Conservation (phyloP, 805 yeast species). For the Vanderwaltozyma yarrowii region DNA sequence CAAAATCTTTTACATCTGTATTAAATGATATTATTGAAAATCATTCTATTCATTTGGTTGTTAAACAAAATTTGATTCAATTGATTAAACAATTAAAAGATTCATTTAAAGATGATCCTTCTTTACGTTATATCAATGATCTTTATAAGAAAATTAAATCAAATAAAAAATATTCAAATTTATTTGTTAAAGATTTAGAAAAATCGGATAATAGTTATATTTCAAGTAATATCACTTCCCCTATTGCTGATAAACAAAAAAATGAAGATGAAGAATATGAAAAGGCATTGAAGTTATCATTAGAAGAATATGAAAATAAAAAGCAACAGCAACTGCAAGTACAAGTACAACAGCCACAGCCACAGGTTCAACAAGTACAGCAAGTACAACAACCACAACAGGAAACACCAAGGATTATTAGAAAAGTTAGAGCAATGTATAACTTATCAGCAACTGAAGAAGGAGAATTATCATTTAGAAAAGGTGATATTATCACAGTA, state of each 20-base stretch:
- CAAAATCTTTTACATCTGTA: conserved; percentile 40
- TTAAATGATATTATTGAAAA: conserved; percentile 44
- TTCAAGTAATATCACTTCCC: no score
- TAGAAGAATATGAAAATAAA: conserved; percentile 40
- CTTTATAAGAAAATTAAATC: conserved; percentile 41
- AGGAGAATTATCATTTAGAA: conserved; percentile 77
- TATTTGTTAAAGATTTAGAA: no score
- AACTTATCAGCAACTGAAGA: conserved; percentile 70
- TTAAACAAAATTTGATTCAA: conserved; percentile 56
- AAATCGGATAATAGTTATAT: conserved; percentile 1
- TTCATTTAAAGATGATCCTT: conserved; percentile 64
- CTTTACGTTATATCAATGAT: conserved; percentile 58
- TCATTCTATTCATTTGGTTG: conserved; percentile 48
- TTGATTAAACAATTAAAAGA: conserved; percentile 56
- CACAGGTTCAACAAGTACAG: conserved; percentile 4
- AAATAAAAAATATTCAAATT: conserved; percentile 30
- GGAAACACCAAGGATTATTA: conserved; percentile 29
- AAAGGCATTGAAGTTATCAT: conserved; percentile 63
- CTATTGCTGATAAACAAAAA: conserved; percentile 38
- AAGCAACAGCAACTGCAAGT: conserved; percentile 32
- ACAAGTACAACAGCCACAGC: conserved; percentile 6
- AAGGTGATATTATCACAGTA: conserved; percentile 82
- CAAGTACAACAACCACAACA: conserved; percentile 4
- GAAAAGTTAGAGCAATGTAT: conserved; percentile 75
- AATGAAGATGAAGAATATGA: conserved; percentile 68